Percentiles rank a stretch among this genome's conserved stretches.
These are phyloP conservation scores for Crepidotus variabilis DNA, from an alignment of 768 basidiomycete genomes.

Conservation along the genomic window DNA sequence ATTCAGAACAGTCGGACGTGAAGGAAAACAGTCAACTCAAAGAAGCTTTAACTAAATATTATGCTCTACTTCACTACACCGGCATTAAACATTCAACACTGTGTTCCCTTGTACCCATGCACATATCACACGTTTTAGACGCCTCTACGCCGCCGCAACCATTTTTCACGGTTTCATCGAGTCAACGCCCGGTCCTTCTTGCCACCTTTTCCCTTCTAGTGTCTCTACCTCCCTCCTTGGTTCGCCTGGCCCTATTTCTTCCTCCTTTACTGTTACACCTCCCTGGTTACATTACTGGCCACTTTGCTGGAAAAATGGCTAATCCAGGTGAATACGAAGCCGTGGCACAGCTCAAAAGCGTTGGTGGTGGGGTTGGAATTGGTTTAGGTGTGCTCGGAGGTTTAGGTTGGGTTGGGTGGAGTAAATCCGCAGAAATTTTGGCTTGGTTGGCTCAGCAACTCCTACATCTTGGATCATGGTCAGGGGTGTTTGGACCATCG, in stretches of 20 bases:
- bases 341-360: conserved; percentile 66
- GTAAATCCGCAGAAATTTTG: background rate
- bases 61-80: conserved; percentile 48
- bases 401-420: conserved; percentile 1
- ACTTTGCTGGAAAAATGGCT: conserved; percentile 39
- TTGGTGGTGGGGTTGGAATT: conserved; percentile 49
- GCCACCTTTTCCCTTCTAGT: conserved; percentile 18
- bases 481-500: background rate
- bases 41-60: conserved; percentile 48
- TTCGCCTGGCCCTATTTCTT: conserved; percentile 40
- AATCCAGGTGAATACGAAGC: conserved; percentile 57
- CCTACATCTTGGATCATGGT: background rate
- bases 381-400: conserved; percentile 13
- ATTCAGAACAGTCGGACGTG: background rate
- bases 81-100: conserved; percentile 50
- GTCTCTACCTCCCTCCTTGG: conserved; percentile 29
- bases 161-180: conserved; percentile 17
- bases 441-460: background rate
- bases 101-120: conserved; percentile 16
- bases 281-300: conserved; percentile 54
- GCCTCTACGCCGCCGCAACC: background rate
- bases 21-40: conserved; percentile 25
- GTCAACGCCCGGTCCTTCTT: conserved; percentile 29
- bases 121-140: background rate
- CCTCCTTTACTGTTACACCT: conserved; percentile 48